phyloP scores from a whole-genome alignment of 2,329 filamentous ascomycete genomes.

The Alternaria consortialis region DNA sequence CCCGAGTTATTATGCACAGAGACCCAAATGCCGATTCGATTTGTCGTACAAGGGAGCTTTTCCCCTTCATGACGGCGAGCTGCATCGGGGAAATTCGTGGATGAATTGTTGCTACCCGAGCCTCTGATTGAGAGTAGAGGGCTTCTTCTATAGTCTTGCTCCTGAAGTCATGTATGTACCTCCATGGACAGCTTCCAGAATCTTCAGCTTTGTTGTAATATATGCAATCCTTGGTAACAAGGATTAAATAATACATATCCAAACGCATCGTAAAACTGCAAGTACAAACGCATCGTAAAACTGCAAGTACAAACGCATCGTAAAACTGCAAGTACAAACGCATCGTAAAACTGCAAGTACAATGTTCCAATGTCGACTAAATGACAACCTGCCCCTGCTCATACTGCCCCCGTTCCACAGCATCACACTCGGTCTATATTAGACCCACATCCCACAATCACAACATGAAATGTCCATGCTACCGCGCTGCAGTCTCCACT shows the following conservation, averaged over 20 bases:
- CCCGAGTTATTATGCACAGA: neutral
- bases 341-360: neutral
- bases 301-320: neutral
- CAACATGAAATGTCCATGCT: neutral
- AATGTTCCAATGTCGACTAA: neutral
- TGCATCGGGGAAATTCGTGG: neutral
- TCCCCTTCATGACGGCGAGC: neutral
- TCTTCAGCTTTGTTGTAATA: no score
- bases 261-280: neutral
- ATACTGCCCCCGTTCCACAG: conserved; percentile 6
- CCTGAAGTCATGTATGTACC: no score
- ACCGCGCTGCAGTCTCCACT: neutral
- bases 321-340: no score
- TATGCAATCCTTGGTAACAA: no score
- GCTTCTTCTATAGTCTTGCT: neutral
- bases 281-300: no score
- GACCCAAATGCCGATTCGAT: neutral
- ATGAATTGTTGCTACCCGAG: neutral
- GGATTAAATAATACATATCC: no score
- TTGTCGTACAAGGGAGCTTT: neutral
- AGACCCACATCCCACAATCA: conserved; percentile 3
- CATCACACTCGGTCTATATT: conserved; percentile 10
- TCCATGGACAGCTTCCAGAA: neutral
- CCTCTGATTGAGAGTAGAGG: neutral
- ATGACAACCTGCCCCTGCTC: neutral